Percentiles rank a stretch among this genome's conserved stretches.
Evolutionary conservation across 1,284 basidiomycete genomes (phyloP).

Genomic region (Leucoagaricus sp.): DNA sequence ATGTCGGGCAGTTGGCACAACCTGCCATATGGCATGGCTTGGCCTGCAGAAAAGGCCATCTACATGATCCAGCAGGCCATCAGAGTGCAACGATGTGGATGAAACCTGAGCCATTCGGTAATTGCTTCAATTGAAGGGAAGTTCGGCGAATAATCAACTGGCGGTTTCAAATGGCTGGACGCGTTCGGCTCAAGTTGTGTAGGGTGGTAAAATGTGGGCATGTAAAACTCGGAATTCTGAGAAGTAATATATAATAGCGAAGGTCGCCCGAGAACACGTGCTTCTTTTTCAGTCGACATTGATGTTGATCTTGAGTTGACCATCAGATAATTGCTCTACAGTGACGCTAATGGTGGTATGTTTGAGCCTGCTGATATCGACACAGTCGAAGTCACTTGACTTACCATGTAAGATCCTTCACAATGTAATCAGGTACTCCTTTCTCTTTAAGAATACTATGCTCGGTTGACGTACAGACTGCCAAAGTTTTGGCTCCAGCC

Average conservation of each 20-base stretch:
- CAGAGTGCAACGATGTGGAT: neutral
- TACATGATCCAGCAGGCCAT: neutral
- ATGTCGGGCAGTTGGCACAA: conserved; percentile 1
- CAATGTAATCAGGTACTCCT: conserved; percentile 53
- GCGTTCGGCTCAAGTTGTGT: neutral
- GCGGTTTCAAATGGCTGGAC: neutral
- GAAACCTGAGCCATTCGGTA: neutral
- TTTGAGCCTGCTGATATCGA: neutral
- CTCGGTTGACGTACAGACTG: conserved; percentile 79
- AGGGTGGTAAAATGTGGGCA: neutral
- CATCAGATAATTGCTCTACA: conserved; percentile 32
- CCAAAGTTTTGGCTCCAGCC: conserved; percentile 74
- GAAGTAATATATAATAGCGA: neutral
- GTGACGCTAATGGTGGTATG: conserved; percentile 35
- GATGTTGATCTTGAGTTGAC: conserved; percentile 39
- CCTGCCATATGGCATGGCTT: neutral
- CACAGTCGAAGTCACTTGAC: conserved; percentile 16
- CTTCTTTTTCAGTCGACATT: neutral
- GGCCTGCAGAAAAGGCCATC: neutral
- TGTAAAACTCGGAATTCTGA: no score
- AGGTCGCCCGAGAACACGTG: neutral
- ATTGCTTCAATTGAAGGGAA: no score
- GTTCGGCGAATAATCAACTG: neutral
- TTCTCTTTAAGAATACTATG: conserved; percentile 49
- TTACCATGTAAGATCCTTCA: conserved; percentile 53